Evolutionary conservation across 2,329 filamentous ascomycete species (phyloP), one percentile per base, ranked within the genome.

Genomic region (Talaromyces rugulosus): DNA sequence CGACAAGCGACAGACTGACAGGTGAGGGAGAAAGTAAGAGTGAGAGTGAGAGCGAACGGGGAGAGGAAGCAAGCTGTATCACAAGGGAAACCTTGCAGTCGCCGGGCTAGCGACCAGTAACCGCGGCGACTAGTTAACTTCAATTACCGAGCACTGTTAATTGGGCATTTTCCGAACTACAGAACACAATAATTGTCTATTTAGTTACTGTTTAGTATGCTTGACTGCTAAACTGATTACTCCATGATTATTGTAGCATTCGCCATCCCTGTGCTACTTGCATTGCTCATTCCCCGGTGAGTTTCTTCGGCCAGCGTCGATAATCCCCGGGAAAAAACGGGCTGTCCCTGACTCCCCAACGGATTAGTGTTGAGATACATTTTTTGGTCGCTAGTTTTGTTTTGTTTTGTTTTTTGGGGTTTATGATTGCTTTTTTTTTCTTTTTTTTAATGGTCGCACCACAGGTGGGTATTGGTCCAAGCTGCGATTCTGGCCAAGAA

Each of bases 61-160:
- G n/a, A 33, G 54, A n/a, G 30, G 40, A 28, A 53, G 18, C 40
- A 60, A 47, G 28, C n/a, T 44, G 40, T 27, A 61, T 61, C 54
- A 61, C 59, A 51, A 61, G 59, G 42, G 55, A 47, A 28, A 40
- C 50, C 54, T 23, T 11, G 23, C 40, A 14, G 34, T 28, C 55
- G 8, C 27, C 27, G n/a, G n/a, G 14, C 30, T 6, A 34, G 52
- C 34, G 16, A 42, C 40, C 42, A 47, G 42, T 47, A 47, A 47
- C 42, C 42, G 42, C 42, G n/a, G 42, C n/a, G 6, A 23, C 42
- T 47, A 33, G 1, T 23, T 23, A 23, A 16, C 34, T 36, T 36
- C 9, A 23, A 47, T 47, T 47, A 27, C 44, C 44, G 44, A 47
- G 11, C 44, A 9, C 23, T 11, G 16, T 27, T 27, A 47, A 27